phyloP scores from a whole-genome alignment of 129 eudicot genomes.

The Flaveria linearis region DNA sequence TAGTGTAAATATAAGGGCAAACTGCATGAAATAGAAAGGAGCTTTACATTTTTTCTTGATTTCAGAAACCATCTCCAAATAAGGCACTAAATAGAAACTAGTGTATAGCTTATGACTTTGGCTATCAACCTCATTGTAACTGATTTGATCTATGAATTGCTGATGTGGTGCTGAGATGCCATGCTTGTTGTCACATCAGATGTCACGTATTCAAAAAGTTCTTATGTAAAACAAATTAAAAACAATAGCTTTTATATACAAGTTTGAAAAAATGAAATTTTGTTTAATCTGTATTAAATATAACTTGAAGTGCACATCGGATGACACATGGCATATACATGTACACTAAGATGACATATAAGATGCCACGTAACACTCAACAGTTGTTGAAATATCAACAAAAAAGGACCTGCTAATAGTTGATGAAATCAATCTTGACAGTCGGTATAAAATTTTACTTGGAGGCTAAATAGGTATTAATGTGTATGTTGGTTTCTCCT shows the following conservation, averaged over 20 bases:
- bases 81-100: neutral
- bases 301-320: neutral
- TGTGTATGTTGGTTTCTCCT: neutral
- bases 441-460: neutral
- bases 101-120: neutral
- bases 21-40: neutral
- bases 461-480: neutral
- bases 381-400: neutral
- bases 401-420: neutral
- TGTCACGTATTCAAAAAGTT: neutral
- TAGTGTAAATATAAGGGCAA: neutral
- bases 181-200: neutral
- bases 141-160: neutral
- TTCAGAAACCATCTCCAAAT: neutral
- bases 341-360: neutral
- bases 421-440: neutral
- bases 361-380: neutral
- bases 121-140: neutral
- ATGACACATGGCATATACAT: neutral
- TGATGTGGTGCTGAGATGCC: neutral
- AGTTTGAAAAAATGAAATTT: neutral
- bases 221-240: neutral
- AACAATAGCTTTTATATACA: neutral
- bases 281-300: neutral
- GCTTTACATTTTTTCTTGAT: conserved; percentile 3